phyloP scores from a whole-genome alignment of 805 yeast genomes.

The Myxozyma mucilagina region DNA sequence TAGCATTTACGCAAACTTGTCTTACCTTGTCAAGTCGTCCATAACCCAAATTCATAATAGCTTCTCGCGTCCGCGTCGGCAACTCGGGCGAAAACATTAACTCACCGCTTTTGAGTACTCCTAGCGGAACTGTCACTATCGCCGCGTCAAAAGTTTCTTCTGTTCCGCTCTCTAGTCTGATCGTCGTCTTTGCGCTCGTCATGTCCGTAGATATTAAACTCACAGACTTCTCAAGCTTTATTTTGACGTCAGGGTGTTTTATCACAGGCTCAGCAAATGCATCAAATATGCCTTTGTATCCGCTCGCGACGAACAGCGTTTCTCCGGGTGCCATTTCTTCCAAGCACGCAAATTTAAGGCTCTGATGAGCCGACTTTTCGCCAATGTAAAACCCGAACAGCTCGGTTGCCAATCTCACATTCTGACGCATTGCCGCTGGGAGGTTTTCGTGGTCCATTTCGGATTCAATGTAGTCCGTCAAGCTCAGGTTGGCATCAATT shows the following conservation, averaged over 20 bases:
- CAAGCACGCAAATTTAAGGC: conserved; percentile 27
- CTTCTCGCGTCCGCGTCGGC: conserved; percentile 22
- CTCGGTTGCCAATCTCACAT: conserved; percentile 8
- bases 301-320: conserved; percentile 31
- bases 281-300: conserved; percentile 18
- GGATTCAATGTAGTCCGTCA: conserved; percentile 17
- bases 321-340: conserved; percentile 34
- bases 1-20: not conserved
- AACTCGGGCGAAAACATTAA: conserved; percentile 35
- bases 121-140: conserved; percentile 38
- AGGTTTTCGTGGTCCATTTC: not conserved
- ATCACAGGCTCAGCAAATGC: conserved; percentile 10
- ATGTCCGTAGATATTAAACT: not conserved
- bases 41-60: conserved; percentile 34
- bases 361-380: conserved; percentile 27
- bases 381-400: conserved; percentile 32
- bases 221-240: conserved; percentile 10
- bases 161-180: not conserved
- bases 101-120: conserved; percentile 34
- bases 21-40: conserved; percentile 37
- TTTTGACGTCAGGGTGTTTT: not conserved
- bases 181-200: not conserved
- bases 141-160: conserved; percentile 34
- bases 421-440: conserved; percentile 5
- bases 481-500: conserved; percentile 17